These are phyloP conservation scores for Petunia axillaris DNA, from an alignment of 257 asterid species.

Conservation along the genomic window DNA sequence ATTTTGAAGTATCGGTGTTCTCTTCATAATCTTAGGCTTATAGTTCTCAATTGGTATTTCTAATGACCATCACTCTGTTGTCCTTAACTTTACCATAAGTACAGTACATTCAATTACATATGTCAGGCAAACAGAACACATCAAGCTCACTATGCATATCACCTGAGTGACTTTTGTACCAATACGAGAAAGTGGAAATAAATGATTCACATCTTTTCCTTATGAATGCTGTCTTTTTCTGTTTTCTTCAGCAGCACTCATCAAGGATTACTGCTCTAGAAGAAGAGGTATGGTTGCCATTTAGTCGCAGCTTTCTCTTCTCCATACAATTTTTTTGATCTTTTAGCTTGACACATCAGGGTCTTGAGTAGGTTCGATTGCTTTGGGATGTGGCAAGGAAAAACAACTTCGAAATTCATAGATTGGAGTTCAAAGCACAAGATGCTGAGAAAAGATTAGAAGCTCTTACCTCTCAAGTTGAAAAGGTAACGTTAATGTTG, in stretches of 20 bases:
- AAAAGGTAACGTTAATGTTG: constrained; percentile 43
- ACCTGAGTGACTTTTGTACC: background rate
- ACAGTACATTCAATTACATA: too few species aligned
- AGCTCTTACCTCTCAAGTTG: constrained; percentile 48
- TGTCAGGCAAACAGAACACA: too few species aligned
- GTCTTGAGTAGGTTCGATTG: constrained; percentile 58
- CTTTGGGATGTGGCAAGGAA: constrained; percentile 73
- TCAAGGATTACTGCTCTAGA: constrained; percentile 30
- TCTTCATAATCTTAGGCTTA: too few species aligned
- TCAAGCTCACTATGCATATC: too few species aligned
- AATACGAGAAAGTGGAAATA: constrained; percentile 1
- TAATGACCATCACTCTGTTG: too few species aligned
- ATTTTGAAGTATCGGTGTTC: too few species aligned
- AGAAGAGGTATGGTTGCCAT: constrained; percentile 55
- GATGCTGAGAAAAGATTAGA: constrained; percentile 64
- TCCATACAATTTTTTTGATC: background rate
- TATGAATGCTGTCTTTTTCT: background rate
- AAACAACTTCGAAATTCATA: constrained; percentile 69
- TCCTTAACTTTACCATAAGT: too few species aligned
- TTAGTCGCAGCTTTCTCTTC: background rate
- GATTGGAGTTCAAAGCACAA: constrained; percentile 52
- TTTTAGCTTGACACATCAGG: constrained; percentile 19
- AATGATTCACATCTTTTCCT: constrained; percentile 16
- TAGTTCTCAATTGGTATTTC: too few species aligned
- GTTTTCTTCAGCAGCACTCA: constrained; percentile 23